phyloP scores from a whole-genome alignment of 2,329 filamentous ascomycete species.

The Hypoxylon sp. region DNA sequence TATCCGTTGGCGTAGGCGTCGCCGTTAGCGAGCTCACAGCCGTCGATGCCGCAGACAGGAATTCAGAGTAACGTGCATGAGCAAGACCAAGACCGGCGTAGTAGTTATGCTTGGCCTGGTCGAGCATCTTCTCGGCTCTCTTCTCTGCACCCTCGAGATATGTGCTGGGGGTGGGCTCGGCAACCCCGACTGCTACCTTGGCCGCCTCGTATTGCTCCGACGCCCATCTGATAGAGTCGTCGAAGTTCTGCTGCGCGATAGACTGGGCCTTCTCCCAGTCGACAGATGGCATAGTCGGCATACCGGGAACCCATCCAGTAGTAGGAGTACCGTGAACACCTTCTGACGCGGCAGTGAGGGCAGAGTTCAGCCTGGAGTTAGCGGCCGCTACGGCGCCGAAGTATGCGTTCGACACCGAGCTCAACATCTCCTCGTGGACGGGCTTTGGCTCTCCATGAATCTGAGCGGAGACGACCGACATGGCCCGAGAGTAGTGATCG shows the following conservation, averaged over 20 bases:
- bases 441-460: conserved; percentile 74
- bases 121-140: conserved; percentile 64
- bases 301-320: conserved; percentile 47
- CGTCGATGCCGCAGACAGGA: conserved; percentile 74
- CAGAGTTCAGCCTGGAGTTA: conserved; percentile 64
- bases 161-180: conserved; percentile 66
- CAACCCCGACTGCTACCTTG: conserved; percentile 69
- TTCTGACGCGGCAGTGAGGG: conserved; percentile 61
- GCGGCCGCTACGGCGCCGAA: conserved; percentile 70
- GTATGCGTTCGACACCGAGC: conserved; percentile 73
- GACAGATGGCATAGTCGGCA: conserved; percentile 50
- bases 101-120: conserved; percentile 71
- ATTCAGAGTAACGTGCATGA: conserved; percentile 80
- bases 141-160: conserved; percentile 48
- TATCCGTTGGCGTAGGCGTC: conserved; percentile 65
- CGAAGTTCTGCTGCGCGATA: conserved; percentile 73
- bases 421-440: conserved; percentile 71
- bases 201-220: conserved; percentile 75
- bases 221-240: conserved; percentile 74
- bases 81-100: conserved; percentile 81
- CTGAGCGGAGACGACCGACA: conserved; percentile 71
- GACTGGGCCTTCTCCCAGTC: conserved; percentile 63
- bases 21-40: conserved; percentile 68
- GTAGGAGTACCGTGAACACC: conserved; percentile 58
- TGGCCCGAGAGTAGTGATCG: conserved; percentile 72